phyloP scores from a whole-genome alignment of 352 stramenopile species.

The Phytopythium boreale region DNA sequence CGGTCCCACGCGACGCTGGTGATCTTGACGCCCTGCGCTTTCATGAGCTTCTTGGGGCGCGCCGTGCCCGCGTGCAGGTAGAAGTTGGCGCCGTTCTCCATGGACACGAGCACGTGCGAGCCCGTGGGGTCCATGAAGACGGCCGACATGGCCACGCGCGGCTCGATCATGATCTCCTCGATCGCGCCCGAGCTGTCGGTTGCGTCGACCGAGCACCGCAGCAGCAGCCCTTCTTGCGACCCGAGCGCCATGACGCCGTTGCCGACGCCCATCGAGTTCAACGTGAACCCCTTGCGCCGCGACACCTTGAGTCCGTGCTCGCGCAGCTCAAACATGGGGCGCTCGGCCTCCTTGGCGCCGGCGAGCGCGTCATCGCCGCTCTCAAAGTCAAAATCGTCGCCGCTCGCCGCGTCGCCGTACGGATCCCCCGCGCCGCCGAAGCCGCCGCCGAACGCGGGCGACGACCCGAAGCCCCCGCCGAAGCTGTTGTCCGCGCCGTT shows the following conservation, averaged over 20 bases:
- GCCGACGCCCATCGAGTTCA: slow-evolving; percentile 75
- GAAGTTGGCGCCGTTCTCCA: slow-evolving; percentile 89
- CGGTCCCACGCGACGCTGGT: slow-evolving; percentile 82
- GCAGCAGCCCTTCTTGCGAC: slow-evolving; percentile 75
- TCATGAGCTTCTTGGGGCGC: slow-evolving; percentile 85
- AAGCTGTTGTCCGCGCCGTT: slow-evolving; percentile 14
- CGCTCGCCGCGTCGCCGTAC: slow-evolving; percentile 36
- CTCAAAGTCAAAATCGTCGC: slow-evolving; percentile 83
- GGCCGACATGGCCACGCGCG: slow-evolving; percentile 74
- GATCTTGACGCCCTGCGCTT: slow-evolving; percentile 74
- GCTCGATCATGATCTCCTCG: slow-evolving; percentile 90
- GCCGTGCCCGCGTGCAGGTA: slow-evolving; percentile 76
- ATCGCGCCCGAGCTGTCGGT: slow-evolving; percentile 69
- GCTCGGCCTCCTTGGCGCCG: slow-evolving; percentile 62
- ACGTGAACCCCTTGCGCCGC: slow-evolving; percentile 80
- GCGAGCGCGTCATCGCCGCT: slow-evolving; percentile 31
- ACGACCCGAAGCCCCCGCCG: slow-evolving; percentile 32
- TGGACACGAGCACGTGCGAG: slow-evolving; percentile 74
- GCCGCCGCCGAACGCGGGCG: slow-evolving; percentile 24
- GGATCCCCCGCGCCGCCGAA: slow-evolving; percentile 8
- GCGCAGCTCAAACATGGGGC: slow-evolving; percentile 84
- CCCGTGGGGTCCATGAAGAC: slow-evolving; percentile 85
- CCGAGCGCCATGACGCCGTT: slow-evolving; percentile 82
- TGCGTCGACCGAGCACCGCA: slow-evolving; percentile 74
- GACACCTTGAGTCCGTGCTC: slow-evolving; percentile 86